These are phyloP conservation scores for Thuidium tamariscinum DNA, from an alignment of 225 moss, liverwort and hornwort species.

Conservation along the genomic window DNA sequence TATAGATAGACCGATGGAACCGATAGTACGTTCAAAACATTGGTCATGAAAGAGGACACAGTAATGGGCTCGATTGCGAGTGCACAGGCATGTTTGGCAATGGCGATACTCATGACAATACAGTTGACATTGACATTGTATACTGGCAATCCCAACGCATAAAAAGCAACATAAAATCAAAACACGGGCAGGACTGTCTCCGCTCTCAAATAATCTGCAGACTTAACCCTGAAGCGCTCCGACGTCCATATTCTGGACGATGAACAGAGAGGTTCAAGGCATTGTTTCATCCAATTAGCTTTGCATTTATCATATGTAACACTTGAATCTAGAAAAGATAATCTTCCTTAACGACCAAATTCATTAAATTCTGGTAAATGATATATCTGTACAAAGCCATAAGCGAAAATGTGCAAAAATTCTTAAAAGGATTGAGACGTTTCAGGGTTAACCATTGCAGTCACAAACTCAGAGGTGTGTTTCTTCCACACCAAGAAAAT, in stretches of 20 bases:
- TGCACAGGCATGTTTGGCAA: neutral
- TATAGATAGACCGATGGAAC: neutral
- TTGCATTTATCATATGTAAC: too few relatives aligned
- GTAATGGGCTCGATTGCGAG: neutral
- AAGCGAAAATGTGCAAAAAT: too few relatives aligned
- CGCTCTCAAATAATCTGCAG: neutral
- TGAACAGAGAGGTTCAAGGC: too few relatives aligned
- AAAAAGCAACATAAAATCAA: neutral
- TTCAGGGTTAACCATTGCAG: neutral
- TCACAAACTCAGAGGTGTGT: neutral
- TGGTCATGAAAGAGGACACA: neutral
- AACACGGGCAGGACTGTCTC: neutral
- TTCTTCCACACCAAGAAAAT: neutral
- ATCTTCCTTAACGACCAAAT: too few relatives aligned
- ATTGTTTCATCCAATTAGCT: too few relatives aligned
- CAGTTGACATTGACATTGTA: neutral
- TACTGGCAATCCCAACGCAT: neutral
- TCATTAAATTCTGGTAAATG: too few relatives aligned
- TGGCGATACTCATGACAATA: neutral
- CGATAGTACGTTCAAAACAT: neutral
- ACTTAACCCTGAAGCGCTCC: too few relatives aligned
- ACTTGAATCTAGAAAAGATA: too few relatives aligned
- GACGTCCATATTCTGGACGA: too few relatives aligned
- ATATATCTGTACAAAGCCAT: too few relatives aligned
- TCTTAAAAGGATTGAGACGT: too few relatives aligned